These are phyloP conservation scores for Leccinum truebloodii DNA, from an alignment of 768 basidiomycete genomes.

Conservation along the genomic window DNA sequence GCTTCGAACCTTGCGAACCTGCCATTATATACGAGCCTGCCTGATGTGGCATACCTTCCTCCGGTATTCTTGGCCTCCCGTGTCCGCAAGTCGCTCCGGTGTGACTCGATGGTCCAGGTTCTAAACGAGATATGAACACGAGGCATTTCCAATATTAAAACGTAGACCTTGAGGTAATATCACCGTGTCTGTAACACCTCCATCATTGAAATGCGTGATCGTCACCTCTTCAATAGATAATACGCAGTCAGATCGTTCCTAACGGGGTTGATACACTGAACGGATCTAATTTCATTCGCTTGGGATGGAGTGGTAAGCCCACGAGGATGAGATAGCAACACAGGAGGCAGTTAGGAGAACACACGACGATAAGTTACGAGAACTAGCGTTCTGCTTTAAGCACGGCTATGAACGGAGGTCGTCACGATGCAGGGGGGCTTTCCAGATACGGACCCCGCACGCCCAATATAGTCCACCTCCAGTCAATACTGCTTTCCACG, in stretches of 20 bases:
- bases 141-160: constrained; percentile 30
- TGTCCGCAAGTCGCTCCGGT: constrained; percentile 17
- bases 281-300: constrained; percentile 21
- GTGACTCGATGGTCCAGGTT: constrained; percentile 20
- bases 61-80: constrained; percentile 20
- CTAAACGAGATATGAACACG: constrained; percentile 27
- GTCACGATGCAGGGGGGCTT: constrained; percentile 45
- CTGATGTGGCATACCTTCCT: constrained; percentile 16
- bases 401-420: constrained; percentile 70
- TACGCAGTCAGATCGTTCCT: constrained; percentile 32
- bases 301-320: constrained; percentile 21
- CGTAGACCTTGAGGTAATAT: constrained; percentile 35
- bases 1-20: constrained; percentile 8
- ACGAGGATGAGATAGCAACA: constrained; percentile 37
- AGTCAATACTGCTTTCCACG: constrained; percentile 62
- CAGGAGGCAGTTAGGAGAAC: constrained; percentile 21
- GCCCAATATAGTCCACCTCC: constrained; percentile 68
- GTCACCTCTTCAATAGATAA: constrained; percentile 25
- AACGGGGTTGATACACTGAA: constrained; percentile 18
- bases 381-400: constrained; percentile 42
- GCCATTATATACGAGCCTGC: constrained; percentile 25
- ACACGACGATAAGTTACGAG: constrained; percentile 33
- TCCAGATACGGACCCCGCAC: constrained; percentile 59
- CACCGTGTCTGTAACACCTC: constrained; percentile 23
- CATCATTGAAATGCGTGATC: constrained; percentile 37